Evolutionary conservation across 2,329 filamentous ascomycete species (phyloP).

Genomic region (Ceratocystis ficicola): DNA sequence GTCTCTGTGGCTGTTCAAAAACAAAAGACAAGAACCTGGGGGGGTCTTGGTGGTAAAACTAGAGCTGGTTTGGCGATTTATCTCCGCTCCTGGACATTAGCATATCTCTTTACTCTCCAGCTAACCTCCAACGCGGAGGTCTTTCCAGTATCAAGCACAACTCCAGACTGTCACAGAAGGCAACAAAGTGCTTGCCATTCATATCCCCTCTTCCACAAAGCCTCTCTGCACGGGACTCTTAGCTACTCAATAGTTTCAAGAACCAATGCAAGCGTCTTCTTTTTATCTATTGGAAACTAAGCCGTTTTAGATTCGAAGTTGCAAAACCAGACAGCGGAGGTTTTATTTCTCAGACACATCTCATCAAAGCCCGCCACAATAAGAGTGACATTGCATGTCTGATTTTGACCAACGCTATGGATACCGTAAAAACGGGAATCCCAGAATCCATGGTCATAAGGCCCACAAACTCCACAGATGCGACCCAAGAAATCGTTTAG

Average conservation of each 20-base stretch:
- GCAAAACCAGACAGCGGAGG: not conserved
- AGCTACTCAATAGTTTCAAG: not conserved
- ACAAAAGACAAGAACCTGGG: not conserved
- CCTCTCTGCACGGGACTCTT: not conserved
- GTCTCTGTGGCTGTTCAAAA: not conserved
- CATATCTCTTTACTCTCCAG: not conserved
- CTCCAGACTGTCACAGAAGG: not conserved
- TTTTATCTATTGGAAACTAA: not conserved
- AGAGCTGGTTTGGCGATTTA: not conserved
- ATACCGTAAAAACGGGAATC: not conserved
- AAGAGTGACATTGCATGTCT: not conserved
- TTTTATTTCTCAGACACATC: too few relatives aligned
- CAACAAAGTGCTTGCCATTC: not conserved
- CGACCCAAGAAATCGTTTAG: not conserved
- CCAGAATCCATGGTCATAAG: not conserved
- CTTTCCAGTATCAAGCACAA: conserved; percentile 3
- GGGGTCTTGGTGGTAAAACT: not conserved
- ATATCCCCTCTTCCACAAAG: not conserved
- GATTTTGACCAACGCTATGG: not conserved
- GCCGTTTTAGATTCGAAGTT: not conserved
- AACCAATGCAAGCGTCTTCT: not conserved
- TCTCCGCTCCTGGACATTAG: not conserved
- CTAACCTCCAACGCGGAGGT: not conserved
- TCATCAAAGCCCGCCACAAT: not conserved
- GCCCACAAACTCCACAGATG: not conserved